Conservation (phyloP, 2,329 filamentous ascomycete species). For the Pseudocercospora cruenta region DNA sequence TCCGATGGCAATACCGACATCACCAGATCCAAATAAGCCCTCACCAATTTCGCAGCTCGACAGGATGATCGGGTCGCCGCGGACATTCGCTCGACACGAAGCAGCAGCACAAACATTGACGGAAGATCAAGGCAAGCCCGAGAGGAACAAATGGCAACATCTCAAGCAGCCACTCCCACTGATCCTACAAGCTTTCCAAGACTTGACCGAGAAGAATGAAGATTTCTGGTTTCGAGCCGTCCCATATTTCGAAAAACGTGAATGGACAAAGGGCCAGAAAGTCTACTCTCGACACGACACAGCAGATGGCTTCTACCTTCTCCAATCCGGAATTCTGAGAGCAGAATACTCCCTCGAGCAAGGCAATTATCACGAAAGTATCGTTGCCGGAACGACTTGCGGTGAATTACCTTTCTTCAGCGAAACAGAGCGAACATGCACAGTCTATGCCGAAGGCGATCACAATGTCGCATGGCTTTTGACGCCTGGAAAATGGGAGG, state of each 20-base stretch:
- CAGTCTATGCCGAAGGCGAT: slow-evolving; percentile 71
- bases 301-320: slow-evolving; percentile 83
- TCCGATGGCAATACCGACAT: slow-evolving; percentile 36
- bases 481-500: slow-evolving; percentile 70
- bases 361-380: slow-evolving; percentile 85
- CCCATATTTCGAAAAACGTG: slow-evolving; percentile 72
- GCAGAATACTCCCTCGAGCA: slow-evolving; percentile 91
- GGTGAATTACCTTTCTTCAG: slow-evolving; percentile 96
- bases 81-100: slow-evolving; percentile 74
- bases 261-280: slow-evolving; percentile 69
- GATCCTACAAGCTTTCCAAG: slow-evolving; percentile 93
- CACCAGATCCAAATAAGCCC: slow-evolving; percentile 34
- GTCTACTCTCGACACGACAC: slow-evolving; percentile 76
- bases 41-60: slow-evolving; percentile 32
- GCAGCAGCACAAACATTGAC: slow-evolving; percentile 77
- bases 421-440: slow-evolving; percentile 84
- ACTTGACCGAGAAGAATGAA: slow-evolving; percentile 80
- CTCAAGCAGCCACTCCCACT: slow-evolving; percentile 90
- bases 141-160: slow-evolving; percentile 73
- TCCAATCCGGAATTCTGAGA: slow-evolving; percentile 85
- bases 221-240: slow-evolving; percentile 91
- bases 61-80: slow-evolving; percentile 68
- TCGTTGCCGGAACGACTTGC: slow-evolving; percentile 91
- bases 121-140: slow-evolving; percentile 54
- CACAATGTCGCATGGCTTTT: slow-evolving; percentile 78